A percentile compares a stretch with the other conserved stretches of the same genome.
phyloP scores from a whole-genome alignment of 2,329 filamentous ascomycete species.

The Ophiostoma australiae region DNA sequence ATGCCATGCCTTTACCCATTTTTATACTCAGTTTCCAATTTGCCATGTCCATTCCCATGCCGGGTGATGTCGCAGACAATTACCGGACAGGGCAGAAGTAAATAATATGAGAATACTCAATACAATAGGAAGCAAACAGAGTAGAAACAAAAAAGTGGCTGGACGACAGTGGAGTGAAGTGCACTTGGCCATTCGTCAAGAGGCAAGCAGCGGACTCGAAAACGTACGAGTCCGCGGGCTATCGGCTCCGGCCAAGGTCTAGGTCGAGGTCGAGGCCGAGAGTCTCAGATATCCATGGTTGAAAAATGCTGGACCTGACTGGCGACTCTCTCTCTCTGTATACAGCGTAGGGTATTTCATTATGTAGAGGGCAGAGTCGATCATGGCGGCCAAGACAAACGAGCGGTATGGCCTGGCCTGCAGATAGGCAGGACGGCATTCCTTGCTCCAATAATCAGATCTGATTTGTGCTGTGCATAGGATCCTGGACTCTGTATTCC shows the following conservation, averaged over 20 bases:
- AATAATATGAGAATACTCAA: too few relatives aligned
- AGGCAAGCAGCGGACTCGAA: not conserved
- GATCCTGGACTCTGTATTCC: not conserved
- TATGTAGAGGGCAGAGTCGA: not conserved
- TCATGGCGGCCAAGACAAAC: not conserved
- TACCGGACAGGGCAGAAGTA: not conserved
- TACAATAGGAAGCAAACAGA: not conserved
- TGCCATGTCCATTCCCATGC: not conserved
- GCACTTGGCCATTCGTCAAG: not conserved
- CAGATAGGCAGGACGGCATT: conserved; percentile 1
- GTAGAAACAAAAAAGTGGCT: not conserved
- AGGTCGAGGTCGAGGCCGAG: too few relatives aligned
- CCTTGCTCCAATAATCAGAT: too few relatives aligned
- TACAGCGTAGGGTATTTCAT: too few relatives aligned
- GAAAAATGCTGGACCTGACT: too few relatives aligned
- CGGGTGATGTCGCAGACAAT: not conserved
- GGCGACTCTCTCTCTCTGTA: too few relatives aligned
- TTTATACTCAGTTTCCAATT: not conserved
- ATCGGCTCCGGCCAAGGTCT: not conserved
- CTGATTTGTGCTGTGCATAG: not conserved
- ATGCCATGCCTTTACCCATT: not conserved
- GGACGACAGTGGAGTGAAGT: not conserved
- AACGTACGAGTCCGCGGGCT: conserved; percentile 9
- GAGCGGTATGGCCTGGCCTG: conserved; percentile 7
- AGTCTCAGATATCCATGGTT: too few relatives aligned